Evolutionary conservation across 1,139 yeast genomes (phyloP).

Genomic region (Taphrina flavorubra): DNA sequence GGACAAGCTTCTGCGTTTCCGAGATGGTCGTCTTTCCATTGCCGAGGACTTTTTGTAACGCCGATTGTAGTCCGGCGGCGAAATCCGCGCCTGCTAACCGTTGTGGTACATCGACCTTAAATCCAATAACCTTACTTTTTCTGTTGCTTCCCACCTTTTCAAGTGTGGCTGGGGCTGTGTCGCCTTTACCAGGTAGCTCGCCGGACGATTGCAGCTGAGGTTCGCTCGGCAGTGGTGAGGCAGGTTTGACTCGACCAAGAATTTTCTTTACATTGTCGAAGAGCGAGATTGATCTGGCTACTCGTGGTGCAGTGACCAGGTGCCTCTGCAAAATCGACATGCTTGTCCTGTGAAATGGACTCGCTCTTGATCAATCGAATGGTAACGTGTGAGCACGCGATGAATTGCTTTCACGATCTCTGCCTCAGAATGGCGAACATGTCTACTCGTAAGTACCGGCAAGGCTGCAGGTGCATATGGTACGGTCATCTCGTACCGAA

Average conservation of each 20-base stretch:
- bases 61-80: not conserved
- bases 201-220: not conserved
- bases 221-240: slow-evolving; percentile 16
- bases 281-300: slow-evolving; percentile 11
- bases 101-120: slow-evolving; percentile 14
- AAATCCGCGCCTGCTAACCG: slow-evolving; percentile 16
- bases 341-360: not conserved
- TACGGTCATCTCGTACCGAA: too few relatives aligned
- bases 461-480: too few relatives aligned
- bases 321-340: slow-evolving; percentile 1
- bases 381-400: too few relatives aligned
- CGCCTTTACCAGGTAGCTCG: not conserved
- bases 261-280: slow-evolving; percentile 27
- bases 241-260: slow-evolving; percentile 15
- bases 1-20: slow-evolving; percentile 9
- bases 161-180: not conserved
- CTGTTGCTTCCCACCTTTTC: not conserved
- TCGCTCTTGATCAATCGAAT: too few relatives aligned
- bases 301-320: not conserved
- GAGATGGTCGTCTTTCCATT: not conserved
- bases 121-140: slow-evolving; percentile 22
- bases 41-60: slow-evolving; percentile 11
- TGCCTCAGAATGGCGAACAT: too few relatives aligned
- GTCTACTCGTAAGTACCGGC: too few relatives aligned
- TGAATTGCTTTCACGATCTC: too few relatives aligned